Base-by-base conservation (phyloP, 2,329 filamentous ascomycete genomes). In the Fusarium nygamai region DNA sequence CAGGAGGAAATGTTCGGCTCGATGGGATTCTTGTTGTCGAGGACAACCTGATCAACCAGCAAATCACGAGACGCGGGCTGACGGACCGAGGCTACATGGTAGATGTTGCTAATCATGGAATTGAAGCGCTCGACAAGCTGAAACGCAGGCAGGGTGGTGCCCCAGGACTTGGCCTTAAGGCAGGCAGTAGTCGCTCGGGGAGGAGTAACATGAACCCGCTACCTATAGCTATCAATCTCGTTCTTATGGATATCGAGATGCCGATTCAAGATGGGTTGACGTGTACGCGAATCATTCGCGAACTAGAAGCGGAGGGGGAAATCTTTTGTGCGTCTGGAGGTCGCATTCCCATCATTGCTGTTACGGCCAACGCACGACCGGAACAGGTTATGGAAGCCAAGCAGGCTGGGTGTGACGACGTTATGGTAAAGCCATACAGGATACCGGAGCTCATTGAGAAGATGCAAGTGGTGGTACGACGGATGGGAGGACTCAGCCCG, bases 221-320 rank as follows among this genome's bases (percentile, higher is more conserved):
- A 14, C 73, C 75, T 11, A 73, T 86, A 33, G 82, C 85, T 3
- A 82, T 92, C 31, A 88, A 88, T 57, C 84, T 93, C 9, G 89
- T 94, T 24, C 84, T 94, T 27, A 94, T 94, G 92, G 92, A 94
- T 76, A 90, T 93, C 75, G 91, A 94, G 78, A 94, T 94, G 92
- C 92, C 92, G 4, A 83, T 93, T 22, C 92, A 92, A 85, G 91
- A 94, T 74, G 92, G 92, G 0, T 83, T 92, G 64, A 89, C 90
- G 4, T 92, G 92, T 78, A 92, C 91, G 19, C 85, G 86, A 38
- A 86, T 86, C 48, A 93, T 94, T 63, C 87, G 92, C 22, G 86
- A 89, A 69, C 81, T 92, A 64, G 90, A 93, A 80, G 82, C 81
- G 46, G 81, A 85, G 39, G 88, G 88, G 14, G 85, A 85, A 69